Percentiles rank a stretch among this genome's conserved stretches.
Evolutionary conservation across 2,329 filamentous ascomycete genomes (phyloP).

Genomic region (Pseudogymnoascus verrucosus): DNA sequence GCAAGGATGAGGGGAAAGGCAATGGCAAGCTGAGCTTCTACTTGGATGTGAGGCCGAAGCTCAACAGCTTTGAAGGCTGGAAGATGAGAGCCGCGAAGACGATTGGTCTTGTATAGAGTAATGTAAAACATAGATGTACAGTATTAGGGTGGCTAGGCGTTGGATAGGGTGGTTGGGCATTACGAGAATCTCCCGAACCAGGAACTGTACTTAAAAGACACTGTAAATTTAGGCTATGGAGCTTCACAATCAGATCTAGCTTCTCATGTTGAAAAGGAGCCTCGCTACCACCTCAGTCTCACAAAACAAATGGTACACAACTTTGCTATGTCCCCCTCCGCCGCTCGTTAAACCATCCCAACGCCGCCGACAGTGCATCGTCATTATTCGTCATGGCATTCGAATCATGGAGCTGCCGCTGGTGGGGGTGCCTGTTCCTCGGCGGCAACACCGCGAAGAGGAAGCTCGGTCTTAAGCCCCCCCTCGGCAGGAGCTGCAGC

Average conservation of each 20-base stretch:
- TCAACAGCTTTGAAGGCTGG: constrained; percentile 60
- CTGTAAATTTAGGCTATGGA: constrained; percentile 7
- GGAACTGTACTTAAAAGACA: constrained; percentile 4
- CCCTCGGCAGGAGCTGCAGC: neutral
- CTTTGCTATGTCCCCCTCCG: neutral
- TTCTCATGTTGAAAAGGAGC: constrained; percentile 3
- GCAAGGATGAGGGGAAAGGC: constrained; percentile 37
- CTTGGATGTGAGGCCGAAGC: constrained; percentile 59
- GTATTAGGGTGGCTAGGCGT: neutral
- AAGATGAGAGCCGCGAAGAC: constrained; percentile 54
- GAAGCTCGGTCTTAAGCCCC: constrained; percentile 17
- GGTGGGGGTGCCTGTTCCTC: constrained; percentile 28
- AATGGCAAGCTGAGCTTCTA: constrained; percentile 52
- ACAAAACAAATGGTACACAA: neutral
- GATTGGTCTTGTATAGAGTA: constrained; percentile 39
- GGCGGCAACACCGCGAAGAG: constrained; percentile 22
- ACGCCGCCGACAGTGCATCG: constrained; percentile 6
- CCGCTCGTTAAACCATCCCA: neutral
- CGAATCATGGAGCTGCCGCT: constrained; percentile 22
- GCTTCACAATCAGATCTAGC: constrained; percentile 5
- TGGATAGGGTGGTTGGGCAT: neutral
- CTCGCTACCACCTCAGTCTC: neutral
- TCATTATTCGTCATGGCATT: neutral
- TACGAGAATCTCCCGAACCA: neutral
- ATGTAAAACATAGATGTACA: constrained; percentile 1